These are phyloP conservation scores for Arachis monticola DNA, from an alignment of 331 rosid genomes.

Conservation along the genomic window DNA sequence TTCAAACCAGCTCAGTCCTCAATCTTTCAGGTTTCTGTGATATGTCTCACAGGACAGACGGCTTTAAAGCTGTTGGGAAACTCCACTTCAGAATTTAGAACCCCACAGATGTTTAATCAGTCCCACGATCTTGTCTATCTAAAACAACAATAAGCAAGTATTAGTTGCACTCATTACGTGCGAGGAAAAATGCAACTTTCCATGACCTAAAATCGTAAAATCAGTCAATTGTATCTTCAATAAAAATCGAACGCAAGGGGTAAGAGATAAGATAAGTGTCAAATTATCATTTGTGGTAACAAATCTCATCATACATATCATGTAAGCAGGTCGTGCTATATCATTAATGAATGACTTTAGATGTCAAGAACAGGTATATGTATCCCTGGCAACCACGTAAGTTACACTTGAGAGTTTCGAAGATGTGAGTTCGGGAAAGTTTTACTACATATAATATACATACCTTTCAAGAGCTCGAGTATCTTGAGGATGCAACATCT, in stretches of 20 bases:
- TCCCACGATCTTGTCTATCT: slow-evolving; percentile 32
- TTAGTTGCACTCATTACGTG: slow-evolving; percentile 16
- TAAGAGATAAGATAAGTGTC: neutral
- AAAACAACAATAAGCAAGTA: slow-evolving; percentile 17
- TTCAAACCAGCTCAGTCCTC: slow-evolving; percentile 18
- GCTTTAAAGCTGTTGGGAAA: slow-evolving; percentile 34
- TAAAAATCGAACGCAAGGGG: neutral
- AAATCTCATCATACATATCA: neutral
- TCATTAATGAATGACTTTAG: slow-evolving; percentile 11
- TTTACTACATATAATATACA: neutral
- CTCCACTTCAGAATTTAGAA: slow-evolving; percentile 24
- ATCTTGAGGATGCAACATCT: slow-evolving; percentile 31
- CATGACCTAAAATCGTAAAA: slow-evolving; percentile 5
- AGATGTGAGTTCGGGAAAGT: neutral
- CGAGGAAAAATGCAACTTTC: slow-evolving; percentile 19
- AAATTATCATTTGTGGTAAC: neutral
- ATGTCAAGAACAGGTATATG: slow-evolving; percentile 11
- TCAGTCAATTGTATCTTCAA: slow-evolving; percentile 12
- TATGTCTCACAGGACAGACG: slow-evolving; percentile 34
- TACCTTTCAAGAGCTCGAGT: slow-evolving; percentile 48
- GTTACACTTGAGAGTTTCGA: neutral
- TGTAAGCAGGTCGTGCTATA: slow-evolving; percentile 1
- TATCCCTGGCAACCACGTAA: neutral
- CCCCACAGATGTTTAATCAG: slow-evolving; percentile 28
- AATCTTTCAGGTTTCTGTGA: slow-evolving; percentile 37